Conservation (phyloP, 1,284 basidiomycete species). For the Cutaneotrichosporon sp. region DNA sequence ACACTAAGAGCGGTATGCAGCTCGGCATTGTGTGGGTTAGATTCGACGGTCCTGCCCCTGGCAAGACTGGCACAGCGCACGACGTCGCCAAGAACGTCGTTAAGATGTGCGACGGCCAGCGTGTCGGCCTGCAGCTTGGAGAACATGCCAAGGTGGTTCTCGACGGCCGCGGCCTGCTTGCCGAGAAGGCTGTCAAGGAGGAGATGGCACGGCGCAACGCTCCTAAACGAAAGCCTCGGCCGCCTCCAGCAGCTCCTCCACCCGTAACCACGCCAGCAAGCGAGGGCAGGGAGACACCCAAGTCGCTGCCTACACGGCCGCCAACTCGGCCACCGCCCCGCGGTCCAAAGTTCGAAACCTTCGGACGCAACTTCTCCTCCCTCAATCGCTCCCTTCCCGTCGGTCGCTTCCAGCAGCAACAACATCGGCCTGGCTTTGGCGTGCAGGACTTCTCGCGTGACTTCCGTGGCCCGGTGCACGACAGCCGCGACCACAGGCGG, state of each 20-base stretch:
- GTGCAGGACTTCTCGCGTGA: slow-evolving; percentile 20
- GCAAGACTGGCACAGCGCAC: slow-evolving; percentile 32
- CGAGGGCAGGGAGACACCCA: slow-evolving; percentile 12
- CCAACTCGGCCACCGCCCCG: slow-evolving; percentile 12
- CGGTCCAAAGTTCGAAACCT: slow-evolving; percentile 11
- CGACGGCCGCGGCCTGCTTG: slow-evolving; percentile 49
- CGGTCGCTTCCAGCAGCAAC: slow-evolving; percentile 4
- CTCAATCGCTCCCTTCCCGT: slow-evolving; percentile 23
- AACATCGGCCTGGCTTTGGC: not conserved
- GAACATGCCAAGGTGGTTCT: slow-evolving; percentile 47
- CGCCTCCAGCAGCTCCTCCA: not conserved
- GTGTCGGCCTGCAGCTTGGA: slow-evolving; percentile 37
- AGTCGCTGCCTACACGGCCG: slow-evolving; percentile 3
- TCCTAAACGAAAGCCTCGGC: slow-evolving; percentile 29
- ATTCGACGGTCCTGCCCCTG: slow-evolving; percentile 50
- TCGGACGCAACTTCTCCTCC: slow-evolving; percentile 20
- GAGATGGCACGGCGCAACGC: slow-evolving; percentile 59
- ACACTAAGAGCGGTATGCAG: slow-evolving; percentile 71
- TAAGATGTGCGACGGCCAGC: slow-evolving; percentile 45
- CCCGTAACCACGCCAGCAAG: slow-evolving; percentile 1
- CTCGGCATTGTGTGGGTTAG: slow-evolving; percentile 78
- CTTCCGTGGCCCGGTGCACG: slow-evolving; percentile 5
- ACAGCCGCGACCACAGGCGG: not conserved
- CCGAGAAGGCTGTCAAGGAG: slow-evolving; percentile 49
- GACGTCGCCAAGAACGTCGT: slow-evolving; percentile 46